These are phyloP conservation scores for Eutypella sp. DNA, from an alignment of 2,329 filamentous ascomycete genomes.

Conservation along the genomic window DNA sequence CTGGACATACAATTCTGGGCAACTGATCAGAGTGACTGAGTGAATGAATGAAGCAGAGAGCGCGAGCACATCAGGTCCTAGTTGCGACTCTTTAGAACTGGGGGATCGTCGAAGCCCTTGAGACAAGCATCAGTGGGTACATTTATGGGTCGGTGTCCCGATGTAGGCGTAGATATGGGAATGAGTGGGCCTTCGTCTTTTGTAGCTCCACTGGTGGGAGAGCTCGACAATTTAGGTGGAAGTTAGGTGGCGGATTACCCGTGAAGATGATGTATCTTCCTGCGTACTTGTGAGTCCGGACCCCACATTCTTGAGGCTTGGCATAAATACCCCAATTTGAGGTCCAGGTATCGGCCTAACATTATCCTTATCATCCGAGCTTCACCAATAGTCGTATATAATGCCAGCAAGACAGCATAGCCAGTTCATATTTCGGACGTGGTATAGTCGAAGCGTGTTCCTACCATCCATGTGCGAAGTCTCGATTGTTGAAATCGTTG, in stretches of 20 bases:
- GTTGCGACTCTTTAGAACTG: background rate
- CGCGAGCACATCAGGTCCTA: background rate
- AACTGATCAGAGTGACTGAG: no score
- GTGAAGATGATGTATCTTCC: background rate
- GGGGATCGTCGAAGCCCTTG: background rate
- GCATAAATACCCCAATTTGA: background rate
- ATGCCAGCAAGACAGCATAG: no score
- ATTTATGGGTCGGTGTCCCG: background rate
- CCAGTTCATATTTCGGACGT: no score
- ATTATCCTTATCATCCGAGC: no score
- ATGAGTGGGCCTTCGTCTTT: background rate
- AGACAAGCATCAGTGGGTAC: constrained; percentile 1
- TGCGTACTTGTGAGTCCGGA: background rate
- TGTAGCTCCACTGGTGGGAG: background rate
- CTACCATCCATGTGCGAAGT: no score
- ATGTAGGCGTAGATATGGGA: background rate
- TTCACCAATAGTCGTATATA: background rate
- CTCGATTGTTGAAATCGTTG: no score
- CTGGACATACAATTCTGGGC: no score
- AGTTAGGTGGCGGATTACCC: background rate
- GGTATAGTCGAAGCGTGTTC: no score
- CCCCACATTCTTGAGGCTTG: background rate
- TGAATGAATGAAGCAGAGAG: no score
- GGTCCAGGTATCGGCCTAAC: background rate
- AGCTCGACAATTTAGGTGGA: background rate